Base-by-base conservation (phyloP, 257 asterid species). In the Solanum neorickii region DNA sequence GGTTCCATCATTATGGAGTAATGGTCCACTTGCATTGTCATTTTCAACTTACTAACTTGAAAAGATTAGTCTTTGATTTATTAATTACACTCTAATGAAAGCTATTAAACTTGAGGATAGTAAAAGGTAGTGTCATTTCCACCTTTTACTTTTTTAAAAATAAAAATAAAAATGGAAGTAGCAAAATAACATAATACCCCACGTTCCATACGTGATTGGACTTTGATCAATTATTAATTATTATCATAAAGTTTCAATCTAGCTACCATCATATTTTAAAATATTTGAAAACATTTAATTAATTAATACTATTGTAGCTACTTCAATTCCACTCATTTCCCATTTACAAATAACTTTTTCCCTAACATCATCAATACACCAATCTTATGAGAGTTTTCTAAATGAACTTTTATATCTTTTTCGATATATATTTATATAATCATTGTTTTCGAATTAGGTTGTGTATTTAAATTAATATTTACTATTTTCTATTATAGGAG, bases 171-270 rank as follows among this genome's bases (percentile, higher is more conserved):
- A 56, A 8, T 29, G 9, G 49, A 74, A 52, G 23, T 7, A 23
- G 89, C 75, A 12, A 86, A 86, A 86, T 87, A 37, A 42, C 76
- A 84, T 52, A 78, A 83, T 87, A 87, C 78, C 84, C 60, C 62
- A 44, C 84, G 70, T 37, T 84, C n/a, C 47, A 56, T 72, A 75
- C 70, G 31, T 89, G 41, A 84, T 89, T 65, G 52, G 74, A 72
- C 52, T 39, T 39, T 56, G 47, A 82, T 65, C 74, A 62, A 66
- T 41, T 84, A 84, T 62, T 66, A 0, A 31, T 84, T 27, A 66
- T 56, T 56, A 56, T 56, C 25, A 20, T 56, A 56, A 20, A 3
- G 12, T 56, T 7, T 56, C 65, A 56, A 56, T 56, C 25, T 56
- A 37, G n/a, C 14, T 15, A 39, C 12, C 31, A 76, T 78, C n/a